Percentiles rank a stretch among this genome's conserved stretches.
These are phyloP conservation scores for Inga leiocalycina DNA, from an alignment of 306 rosid genomes.

Conservation along the genomic window DNA sequence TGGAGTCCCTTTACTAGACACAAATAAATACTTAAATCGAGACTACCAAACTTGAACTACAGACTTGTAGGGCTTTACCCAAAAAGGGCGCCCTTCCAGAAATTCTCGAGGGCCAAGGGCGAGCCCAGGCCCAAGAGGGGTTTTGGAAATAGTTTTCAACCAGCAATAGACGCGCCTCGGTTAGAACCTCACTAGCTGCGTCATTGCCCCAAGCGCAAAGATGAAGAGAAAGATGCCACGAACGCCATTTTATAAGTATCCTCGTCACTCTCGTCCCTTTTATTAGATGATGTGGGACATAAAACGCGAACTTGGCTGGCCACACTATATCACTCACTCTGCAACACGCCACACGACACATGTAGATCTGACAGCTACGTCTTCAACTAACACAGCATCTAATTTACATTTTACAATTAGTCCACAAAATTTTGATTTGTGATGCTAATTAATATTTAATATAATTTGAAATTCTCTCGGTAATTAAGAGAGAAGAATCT, in stretches of 20 bases:
- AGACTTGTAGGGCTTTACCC: neutral
- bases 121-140: conserved; percentile 30
- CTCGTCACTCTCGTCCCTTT: neutral
- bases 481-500: conserved; percentile 19
- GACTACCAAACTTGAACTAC: neutral
- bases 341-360: too few species aligned
- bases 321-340: neutral
- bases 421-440: neutral
- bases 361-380: too few species aligned
- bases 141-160: neutral
- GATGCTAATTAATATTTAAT: neutral
- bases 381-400: neutral
- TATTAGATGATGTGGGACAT: neutral
- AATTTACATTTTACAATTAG: neutral
- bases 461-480: conserved; percentile 11
- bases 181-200: conserved; percentile 20
- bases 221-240: neutral
- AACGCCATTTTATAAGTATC: neutral
- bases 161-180: conserved; percentile 31
- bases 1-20: too few species aligned
- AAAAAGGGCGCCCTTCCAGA: conserved; percentile 1
- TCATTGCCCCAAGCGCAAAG: conserved; percentile 30
- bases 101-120: conserved; percentile 10
- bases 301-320: neutral
- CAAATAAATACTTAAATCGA: too few species aligned